phyloP scores from a whole-genome alignment of 345 rosid genomes.

The Moricandia arvensis region DNA sequence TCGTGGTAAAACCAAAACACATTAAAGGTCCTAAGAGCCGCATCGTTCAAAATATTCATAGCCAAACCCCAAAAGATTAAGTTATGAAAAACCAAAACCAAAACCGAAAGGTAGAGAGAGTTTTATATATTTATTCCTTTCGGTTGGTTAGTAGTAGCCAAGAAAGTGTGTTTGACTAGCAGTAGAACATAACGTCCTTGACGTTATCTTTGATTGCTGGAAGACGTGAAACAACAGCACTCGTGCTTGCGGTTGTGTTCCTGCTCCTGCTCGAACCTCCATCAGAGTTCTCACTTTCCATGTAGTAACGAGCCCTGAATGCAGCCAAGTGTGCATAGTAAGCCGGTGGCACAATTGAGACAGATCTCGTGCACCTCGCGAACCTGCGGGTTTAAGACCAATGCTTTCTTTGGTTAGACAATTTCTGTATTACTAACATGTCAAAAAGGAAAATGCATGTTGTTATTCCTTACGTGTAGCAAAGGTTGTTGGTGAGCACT shows the following conservation, averaged over 20 bases:
- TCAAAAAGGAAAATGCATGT: not conserved
- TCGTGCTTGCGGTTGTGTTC: constrained; percentile 1
- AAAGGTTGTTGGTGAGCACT: constrained; percentile 57
- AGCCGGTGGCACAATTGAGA: constrained; percentile 74
- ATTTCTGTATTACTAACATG: not conserved
- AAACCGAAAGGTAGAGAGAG: too few relatives aligned
- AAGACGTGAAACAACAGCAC: constrained; percentile 22
- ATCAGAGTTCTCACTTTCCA: constrained; percentile 43
- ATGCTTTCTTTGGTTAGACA: not conserved
- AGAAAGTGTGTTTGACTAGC: not conserved
- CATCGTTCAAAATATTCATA: constrained; percentile 4
- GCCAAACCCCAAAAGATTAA: not conserved
- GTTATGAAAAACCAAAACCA: not conserved
- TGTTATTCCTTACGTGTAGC: constrained; percentile 60
- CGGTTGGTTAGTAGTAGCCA: too few relatives aligned
- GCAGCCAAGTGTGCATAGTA: constrained; percentile 70
- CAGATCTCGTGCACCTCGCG: constrained; percentile 76
- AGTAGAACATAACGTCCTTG: constrained; percentile 50
- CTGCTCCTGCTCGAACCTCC: constrained; percentile 6
- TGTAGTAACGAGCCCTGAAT: constrained; percentile 57
- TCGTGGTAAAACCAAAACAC: not conserved
- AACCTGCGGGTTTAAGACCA: constrained; percentile 38
- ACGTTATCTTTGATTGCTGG: constrained; percentile 57
- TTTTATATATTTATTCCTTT: too few relatives aligned
- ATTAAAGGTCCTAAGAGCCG: not conserved